Conservation (phyloP, 495 filamentous ascomycete species). For the Sphaerosporella brunnea region DNA sequence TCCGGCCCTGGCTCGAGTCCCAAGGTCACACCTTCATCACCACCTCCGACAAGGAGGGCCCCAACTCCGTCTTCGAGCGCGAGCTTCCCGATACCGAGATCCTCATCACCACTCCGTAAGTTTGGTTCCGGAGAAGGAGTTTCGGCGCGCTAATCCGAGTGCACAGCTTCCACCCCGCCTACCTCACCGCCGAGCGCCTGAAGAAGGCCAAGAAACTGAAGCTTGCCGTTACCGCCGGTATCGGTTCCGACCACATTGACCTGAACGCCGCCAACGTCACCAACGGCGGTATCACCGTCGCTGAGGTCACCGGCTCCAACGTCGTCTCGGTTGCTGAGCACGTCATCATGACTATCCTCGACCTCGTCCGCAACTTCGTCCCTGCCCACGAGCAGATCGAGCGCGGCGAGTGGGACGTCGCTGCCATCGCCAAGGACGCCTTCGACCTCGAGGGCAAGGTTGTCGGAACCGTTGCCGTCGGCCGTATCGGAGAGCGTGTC, state of each 20-base stretch:
- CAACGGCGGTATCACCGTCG: constrained; percentile 93
- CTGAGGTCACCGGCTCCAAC: constrained; percentile 89
- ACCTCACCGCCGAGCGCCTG: constrained; percentile 89
- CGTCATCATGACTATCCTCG: constrained; percentile 96
- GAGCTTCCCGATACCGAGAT: constrained; percentile 92
- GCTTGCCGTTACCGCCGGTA: constrained; percentile 87
- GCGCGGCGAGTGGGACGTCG: constrained; percentile 84
- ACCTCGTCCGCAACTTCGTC: constrained; percentile 92
- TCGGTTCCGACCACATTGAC: constrained; percentile 96
- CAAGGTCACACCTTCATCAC: constrained; percentile 90
- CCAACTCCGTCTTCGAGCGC: constrained; percentile 82
- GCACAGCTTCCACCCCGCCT: constrained; percentile 87
- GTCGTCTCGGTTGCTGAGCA: constrained; percentile 85
- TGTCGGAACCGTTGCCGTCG: constrained; percentile 92
- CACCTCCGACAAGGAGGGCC: constrained; percentile 91
- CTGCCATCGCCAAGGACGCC: constrained; percentile 90
- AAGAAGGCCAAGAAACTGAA: constrained; percentile 98
- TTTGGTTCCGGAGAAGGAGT: too few relatives aligned
- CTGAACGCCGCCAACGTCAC: constrained; percentile 93
- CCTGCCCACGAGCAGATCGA: constrained; percentile 89
- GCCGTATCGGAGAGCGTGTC: constrained; percentile 95
- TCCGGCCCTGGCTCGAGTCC: constrained; percentile 91
- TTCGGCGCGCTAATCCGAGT: too few relatives aligned
- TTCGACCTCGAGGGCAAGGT: constrained; percentile 95
- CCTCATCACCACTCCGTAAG: constrained; percentile 97